Evolutionary conservation across 2,329 filamentous ascomycete genomes (phyloP).

Genomic region (Venturia pyrina): DNA sequence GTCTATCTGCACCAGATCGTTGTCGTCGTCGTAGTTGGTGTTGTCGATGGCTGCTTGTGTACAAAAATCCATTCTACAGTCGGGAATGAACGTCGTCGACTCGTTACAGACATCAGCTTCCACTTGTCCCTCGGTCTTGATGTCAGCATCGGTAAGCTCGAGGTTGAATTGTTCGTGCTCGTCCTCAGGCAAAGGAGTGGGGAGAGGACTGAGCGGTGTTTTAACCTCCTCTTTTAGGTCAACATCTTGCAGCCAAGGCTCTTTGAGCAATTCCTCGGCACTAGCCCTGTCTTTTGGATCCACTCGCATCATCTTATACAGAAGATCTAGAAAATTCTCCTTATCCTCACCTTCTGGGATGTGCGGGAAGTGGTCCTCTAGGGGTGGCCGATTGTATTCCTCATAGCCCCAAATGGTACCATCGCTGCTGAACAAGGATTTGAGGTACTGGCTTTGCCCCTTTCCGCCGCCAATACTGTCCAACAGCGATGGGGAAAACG

Average conservation of each 20-base stretch:
- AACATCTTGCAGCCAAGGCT: neutral
- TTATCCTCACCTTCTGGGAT: neutral
- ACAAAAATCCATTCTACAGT: no score
- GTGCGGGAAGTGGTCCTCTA: neutral
- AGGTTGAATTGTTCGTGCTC: neutral
- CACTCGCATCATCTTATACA: neutral
- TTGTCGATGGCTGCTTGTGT: no score
- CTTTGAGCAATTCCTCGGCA: neutral
- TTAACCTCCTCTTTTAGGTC: no score
- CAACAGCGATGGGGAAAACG: neutral
- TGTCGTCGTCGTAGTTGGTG: no score
- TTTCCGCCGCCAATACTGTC: neutral
- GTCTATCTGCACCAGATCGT: no score
- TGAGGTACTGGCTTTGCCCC: no score
- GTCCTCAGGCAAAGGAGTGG: no score
- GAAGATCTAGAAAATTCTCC: neutral
- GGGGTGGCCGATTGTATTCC: neutral
- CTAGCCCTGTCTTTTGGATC: neutral
- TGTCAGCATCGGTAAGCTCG: neutral
- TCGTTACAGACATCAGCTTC: no score
- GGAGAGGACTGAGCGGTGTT: no score
- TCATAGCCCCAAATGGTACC: neutral
- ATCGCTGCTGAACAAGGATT: neutral
- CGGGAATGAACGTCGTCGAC: no score
- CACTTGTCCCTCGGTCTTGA: no score